Percentiles rank a stretch among this genome's conserved stretches.
Evolutionary conservation across 1,139 yeast genomes (phyloP).

Genomic region (Yamadazyma spencermartinsiae): DNA sequence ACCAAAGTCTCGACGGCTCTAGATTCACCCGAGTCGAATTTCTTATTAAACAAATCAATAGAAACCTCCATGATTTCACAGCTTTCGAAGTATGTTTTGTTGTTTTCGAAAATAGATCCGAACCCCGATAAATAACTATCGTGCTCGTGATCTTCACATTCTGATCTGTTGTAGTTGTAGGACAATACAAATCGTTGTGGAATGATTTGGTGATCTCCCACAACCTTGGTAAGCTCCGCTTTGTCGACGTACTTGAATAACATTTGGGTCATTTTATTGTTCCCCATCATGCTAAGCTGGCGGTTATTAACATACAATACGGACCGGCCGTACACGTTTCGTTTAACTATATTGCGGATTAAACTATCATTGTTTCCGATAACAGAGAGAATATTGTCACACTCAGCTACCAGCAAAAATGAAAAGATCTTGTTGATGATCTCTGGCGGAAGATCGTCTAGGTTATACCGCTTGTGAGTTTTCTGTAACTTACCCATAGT

Average conservation of each 20-base stretch:
- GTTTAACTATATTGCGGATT: constrained; percentile 3
- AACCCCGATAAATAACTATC: constrained; percentile 11
- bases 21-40: constrained; percentile 10
- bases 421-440: constrained; percentile 15
- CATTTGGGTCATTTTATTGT: constrained; percentile 8
- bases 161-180: constrained; percentile 13
- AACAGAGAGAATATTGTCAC: constrained; percentile 10
- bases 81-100: constrained; percentile 7
- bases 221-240: constrained; percentile 6
- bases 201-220: constrained; percentile 4
- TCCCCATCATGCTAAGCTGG: constrained; percentile 3
- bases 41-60: constrained; percentile 18
- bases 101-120: constrained; percentile 3
- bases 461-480: constrained; percentile 2
- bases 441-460: constrained; percentile 16
- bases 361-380: neutral
- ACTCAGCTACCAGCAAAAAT: constrained; percentile 15
- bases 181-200: constrained; percentile 18
- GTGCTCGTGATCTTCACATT: constrained; percentile 8
- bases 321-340: constrained; percentile 16
- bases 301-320: constrained; percentile 12
- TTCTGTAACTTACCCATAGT: constrained; percentile 1
- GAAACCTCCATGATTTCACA: constrained; percentile 14
- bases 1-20: constrained; percentile 9
- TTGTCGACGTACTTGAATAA: constrained; percentile 14